phyloP scores from a whole-genome alignment of 2,329 filamentous ascomycete species.

The Colletotrichum filicis region DNA sequence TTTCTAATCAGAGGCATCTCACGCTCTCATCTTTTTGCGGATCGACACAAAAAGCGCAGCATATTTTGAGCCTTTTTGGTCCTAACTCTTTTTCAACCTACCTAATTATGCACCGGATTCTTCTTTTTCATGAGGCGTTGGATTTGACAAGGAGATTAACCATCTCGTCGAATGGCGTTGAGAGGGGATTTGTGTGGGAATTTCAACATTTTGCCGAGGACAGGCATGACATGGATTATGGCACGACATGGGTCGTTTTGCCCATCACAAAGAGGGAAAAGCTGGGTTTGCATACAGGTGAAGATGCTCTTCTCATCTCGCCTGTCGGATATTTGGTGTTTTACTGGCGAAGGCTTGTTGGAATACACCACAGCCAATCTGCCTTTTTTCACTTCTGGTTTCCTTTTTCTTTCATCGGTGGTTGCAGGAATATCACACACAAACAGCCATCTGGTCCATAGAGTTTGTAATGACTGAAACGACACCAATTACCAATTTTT shows the following conservation, averaged over 20 bases:
- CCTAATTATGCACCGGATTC: neutral
- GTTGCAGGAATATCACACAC: constrained; percentile 31
- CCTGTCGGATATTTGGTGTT: constrained; percentile 21
- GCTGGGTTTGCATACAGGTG: constrained; percentile 14
- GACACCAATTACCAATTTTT: constrained; percentile 17
- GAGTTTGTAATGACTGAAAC: constrained; percentile 26
- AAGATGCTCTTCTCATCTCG: constrained; percentile 4
- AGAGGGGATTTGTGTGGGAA: neutral
- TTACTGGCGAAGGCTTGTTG: neutral
- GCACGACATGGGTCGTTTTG: neutral
- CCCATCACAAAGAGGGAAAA: constrained; percentile 10
- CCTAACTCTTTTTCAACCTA: neutral
- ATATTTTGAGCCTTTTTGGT: neutral
- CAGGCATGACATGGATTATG: neutral
- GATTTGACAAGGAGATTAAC: neutral
- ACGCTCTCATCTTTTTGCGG: neutral
- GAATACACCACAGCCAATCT: neutral
- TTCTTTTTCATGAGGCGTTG: constrained; percentile 3
- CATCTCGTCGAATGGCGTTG: constrained; percentile 22
- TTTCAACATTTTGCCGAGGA: constrained; percentile 1
- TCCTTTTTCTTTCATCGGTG: neutral
- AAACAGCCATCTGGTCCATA: neutral
- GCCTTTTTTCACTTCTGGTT: neutral
- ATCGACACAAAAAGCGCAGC: constrained; percentile 7
- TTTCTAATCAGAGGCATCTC: no score